Conservation (phyloP, 768 basidiomycete genomes). For the Russula griseocarnosa region DNA sequence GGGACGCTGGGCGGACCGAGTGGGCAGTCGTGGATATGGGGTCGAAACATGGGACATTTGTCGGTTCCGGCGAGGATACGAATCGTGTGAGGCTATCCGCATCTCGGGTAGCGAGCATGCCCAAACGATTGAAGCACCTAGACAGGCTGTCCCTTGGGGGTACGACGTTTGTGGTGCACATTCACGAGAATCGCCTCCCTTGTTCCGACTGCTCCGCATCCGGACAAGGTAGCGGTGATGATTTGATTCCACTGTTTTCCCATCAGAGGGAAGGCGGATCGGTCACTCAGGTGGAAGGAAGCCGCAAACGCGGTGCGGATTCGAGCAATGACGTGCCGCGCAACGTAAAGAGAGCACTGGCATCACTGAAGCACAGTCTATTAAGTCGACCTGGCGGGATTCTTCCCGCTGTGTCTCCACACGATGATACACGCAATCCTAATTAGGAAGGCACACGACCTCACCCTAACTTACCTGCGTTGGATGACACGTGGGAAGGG, state of each 20-base stretch:
- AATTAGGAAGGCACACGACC: constrained; percentile 43
- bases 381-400: constrained; percentile 47
- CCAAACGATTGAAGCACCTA: constrained; percentile 56
- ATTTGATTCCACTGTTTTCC: constrained; percentile 60
- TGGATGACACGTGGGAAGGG: constrained; percentile 47
- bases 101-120: constrained; percentile 63
- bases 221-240: constrained; percentile 34
- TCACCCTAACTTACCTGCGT: neutral
- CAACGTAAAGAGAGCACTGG: constrained; percentile 63
- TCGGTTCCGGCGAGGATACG: constrained; percentile 35
- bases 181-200: constrained; percentile 58
- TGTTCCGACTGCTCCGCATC: constrained; percentile 57
- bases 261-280: constrained; percentile 10
- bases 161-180: constrained; percentile 66
- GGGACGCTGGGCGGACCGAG: constrained; percentile 52
- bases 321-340: constrained; percentile 30
- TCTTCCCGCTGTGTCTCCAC: neutral
- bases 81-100: constrained; percentile 46
- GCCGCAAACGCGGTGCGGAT: constrained; percentile 33
- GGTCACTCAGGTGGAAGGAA: constrained; percentile 5
- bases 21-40: constrained; percentile 85
- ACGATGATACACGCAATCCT: neutral
- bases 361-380: constrained; percentile 59
- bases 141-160: constrained; percentile 65
- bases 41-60: constrained; percentile 77